A percentile compares a stretch with the other conserved stretches of the same genome.
phyloP scores from a whole-genome alignment of 345 rosid species.

The Salix arbutifolia region DNA sequence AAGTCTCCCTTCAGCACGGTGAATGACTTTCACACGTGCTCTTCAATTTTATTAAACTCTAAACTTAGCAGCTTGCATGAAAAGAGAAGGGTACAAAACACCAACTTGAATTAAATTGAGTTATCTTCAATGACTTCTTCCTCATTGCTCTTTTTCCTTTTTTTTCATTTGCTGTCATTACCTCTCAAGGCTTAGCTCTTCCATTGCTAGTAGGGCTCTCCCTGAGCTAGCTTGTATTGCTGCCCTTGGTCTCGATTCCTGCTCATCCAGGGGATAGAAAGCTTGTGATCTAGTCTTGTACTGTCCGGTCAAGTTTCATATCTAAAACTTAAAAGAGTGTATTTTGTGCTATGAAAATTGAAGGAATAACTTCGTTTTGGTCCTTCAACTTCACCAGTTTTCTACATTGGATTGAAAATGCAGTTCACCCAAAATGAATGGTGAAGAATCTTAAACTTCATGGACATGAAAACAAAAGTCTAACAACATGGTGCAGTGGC shows the following conservation, averaged over 20 bases:
- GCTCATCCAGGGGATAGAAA: background rate
- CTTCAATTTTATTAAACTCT: background rate
- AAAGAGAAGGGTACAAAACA: background rate
- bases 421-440: background rate
- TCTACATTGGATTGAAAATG: background rate
- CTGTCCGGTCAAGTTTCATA: background rate
- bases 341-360: background rate
- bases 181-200: no score
- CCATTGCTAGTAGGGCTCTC: no score
- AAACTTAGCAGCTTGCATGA: background rate
- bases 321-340: background rate
- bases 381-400: background rate
- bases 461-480: background rate
- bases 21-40: background rate
- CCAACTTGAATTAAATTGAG: no score
- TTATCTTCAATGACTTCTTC: no score
- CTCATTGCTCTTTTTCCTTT: no score
- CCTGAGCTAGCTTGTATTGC: no score
- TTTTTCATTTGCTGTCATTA: no score
- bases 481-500: background rate
- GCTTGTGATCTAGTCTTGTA: background rate
- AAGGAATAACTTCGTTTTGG: background rate
- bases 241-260: no score
- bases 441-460: background rate
- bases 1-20: background rate